phyloP scores from a whole-genome alignment of 108 stramenopile species.

The Aureococcus anophagefferens region DNA sequence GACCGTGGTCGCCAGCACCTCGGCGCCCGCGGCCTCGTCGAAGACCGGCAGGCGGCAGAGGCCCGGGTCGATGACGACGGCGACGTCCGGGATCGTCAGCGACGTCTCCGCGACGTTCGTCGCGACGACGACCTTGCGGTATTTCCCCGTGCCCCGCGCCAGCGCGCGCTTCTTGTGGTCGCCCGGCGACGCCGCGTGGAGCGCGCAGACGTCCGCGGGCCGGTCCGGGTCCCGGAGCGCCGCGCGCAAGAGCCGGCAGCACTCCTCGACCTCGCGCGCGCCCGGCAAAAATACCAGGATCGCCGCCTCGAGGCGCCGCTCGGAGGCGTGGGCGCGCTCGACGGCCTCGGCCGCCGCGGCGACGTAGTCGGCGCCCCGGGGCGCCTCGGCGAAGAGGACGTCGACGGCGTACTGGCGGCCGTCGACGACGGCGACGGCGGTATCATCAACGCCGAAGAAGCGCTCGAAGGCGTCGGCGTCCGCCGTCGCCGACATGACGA shows the following conservation, averaged over 20 bases:
- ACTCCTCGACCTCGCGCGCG: conserved; percentile 78
- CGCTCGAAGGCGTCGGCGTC: conserved; percentile 56
- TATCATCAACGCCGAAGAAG: conserved; percentile 17
- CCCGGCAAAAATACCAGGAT: conserved; percentile 79
- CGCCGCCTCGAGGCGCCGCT: not conserved
- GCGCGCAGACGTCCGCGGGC: no score
- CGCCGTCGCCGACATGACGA: conserved; percentile 92
- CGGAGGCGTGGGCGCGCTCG: conserved; percentile 45
- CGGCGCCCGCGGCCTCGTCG: conserved; percentile 63
- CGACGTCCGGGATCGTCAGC: conserved; percentile 76
- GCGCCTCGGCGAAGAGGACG: conserved; percentile 60
- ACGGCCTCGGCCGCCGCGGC: conserved; percentile 64
- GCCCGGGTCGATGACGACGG: conserved; percentile 87
- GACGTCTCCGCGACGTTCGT: conserved; percentile 91
- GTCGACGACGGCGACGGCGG: conserved; percentile 70
- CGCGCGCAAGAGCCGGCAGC: conserved; percentile 13
- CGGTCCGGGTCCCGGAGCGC: no score
- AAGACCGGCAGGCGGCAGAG: conserved; percentile 86
- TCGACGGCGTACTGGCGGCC: conserved; percentile 76
- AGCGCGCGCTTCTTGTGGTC: conserved; percentile 14
- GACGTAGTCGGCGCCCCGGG: conserved; percentile 62
- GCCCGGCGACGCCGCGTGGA: conserved; percentile 4
- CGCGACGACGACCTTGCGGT: conserved; percentile 38
- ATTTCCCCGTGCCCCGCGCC: conserved; percentile 5
- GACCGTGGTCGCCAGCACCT: conserved; percentile 53